These are phyloP conservation scores for Mucor lusitanicus DNA, from an alignment of 371 early-diverging fungal genomes.

Conservation along the genomic window DNA sequence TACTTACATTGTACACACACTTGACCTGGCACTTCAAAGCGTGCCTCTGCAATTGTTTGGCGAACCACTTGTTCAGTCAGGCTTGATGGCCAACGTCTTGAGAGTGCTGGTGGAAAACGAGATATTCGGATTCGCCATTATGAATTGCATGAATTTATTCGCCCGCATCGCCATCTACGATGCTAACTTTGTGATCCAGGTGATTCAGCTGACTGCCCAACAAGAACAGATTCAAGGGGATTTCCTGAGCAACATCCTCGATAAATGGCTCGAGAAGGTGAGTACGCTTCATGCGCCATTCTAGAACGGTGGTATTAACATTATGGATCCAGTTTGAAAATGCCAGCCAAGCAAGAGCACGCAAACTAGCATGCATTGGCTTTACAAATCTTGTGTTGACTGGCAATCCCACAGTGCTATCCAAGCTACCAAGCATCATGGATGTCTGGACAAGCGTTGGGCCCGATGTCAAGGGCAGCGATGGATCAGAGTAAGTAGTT, in stretches of 20 bases:
- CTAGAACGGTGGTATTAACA: not conserved
- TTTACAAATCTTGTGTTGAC: constrained; percentile 64
- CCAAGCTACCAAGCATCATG: constrained; percentile 54
- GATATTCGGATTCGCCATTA: constrained; percentile 64
- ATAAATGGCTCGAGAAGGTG: constrained; percentile 74
- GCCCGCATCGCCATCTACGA: constrained; percentile 69
- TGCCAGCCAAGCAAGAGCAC: constrained; percentile 69
- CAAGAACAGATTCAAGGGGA: constrained; percentile 36
- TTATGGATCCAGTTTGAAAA: constrained; percentile 67
- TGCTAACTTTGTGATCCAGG: constrained; percentile 48
- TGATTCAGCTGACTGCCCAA: constrained; percentile 49
- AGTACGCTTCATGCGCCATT: not conserved
- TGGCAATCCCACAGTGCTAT: constrained; percentile 46
- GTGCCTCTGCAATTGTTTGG: constrained; percentile 54
- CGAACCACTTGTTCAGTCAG: constrained; percentile 54
- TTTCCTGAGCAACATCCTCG: constrained; percentile 52
- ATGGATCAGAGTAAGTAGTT: constrained; percentile 54
- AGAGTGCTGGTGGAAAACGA: constrained; percentile 53
- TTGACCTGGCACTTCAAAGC: constrained; percentile 60
- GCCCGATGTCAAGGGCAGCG: constrained; percentile 62
- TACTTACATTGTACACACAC: constrained; percentile 58
- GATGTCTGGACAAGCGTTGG: constrained; percentile 68
- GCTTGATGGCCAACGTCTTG: constrained; percentile 55
- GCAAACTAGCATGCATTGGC: constrained; percentile 75
- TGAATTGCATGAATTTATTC: constrained; percentile 65